A percentile compares a stretch with the other conserved stretches of the same genome.
These are phyloP conservation scores for Amylocarpus encephaloides DNA, from an alignment of 2,329 filamentous ascomycete species.

Conservation along the genomic window DNA sequence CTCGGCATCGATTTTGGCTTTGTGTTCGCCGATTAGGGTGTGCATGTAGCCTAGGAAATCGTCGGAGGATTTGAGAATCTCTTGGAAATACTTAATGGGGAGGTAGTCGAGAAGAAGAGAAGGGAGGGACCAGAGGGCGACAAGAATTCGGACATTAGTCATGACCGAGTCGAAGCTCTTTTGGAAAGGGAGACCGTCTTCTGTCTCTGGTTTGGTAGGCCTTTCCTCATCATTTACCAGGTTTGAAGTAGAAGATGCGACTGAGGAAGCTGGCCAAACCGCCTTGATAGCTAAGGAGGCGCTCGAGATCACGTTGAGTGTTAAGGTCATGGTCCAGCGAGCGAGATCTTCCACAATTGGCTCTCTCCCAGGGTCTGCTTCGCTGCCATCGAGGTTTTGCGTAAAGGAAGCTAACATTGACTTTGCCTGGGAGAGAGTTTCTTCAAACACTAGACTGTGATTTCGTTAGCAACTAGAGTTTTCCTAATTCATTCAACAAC, in stretches of 20 bases:
- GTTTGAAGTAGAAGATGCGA: conserved; percentile 2
- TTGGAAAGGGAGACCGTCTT: conserved; percentile 4
- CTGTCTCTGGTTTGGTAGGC: background rate
- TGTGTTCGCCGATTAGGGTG: conserved; percentile 12
- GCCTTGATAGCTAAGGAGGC: conserved; percentile 38
- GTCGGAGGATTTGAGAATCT: conserved; percentile 1
- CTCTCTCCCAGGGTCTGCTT: conserved; percentile 8
- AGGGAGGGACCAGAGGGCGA: conserved; percentile 3
- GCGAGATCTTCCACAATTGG: conserved; percentile 21
- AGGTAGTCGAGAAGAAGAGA: conserved; percentile 8
- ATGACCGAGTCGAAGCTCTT: conserved; percentile 10
- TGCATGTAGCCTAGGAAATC: conserved; percentile 16
- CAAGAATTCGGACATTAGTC: conserved; percentile 9
- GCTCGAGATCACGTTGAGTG: conserved; percentile 44
- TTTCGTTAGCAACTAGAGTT: background rate
- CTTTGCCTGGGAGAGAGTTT: conserved; percentile 29
- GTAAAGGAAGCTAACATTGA: conserved; percentile 31
- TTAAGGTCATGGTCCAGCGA: conserved; percentile 42
- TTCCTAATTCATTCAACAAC: no score
- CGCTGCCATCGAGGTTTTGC: conserved; percentile 8
- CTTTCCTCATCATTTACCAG: background rate
- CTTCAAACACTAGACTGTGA: conserved; percentile 34
- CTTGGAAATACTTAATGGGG: conserved; percentile 4
- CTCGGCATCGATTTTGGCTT: conserved; percentile 1
- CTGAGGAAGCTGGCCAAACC: conserved; percentile 13